Evolutionary conservation across 1,284 basidiomycete species (phyloP).

Genomic region (Termitomyces sp.): DNA sequence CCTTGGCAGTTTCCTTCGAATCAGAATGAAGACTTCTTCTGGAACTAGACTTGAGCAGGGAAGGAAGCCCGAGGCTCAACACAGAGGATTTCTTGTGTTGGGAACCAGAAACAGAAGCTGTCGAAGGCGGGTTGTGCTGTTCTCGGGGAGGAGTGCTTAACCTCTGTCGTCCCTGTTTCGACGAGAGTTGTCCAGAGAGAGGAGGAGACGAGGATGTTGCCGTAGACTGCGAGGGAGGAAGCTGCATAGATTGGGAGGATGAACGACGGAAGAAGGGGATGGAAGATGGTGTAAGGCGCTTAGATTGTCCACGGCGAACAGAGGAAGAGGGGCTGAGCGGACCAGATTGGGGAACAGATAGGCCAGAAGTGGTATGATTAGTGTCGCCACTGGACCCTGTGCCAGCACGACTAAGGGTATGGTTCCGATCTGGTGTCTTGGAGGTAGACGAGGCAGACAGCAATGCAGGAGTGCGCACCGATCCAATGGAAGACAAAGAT

Average conservation of each 20-base stretch:
- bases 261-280: slow-evolving; percentile 95
- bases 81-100: slow-evolving; percentile 74
- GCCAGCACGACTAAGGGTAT: slow-evolving; percentile 55
- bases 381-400: slow-evolving; percentile 71
- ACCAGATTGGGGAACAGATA: slow-evolving; percentile 43
- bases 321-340: slow-evolving; percentile 69
- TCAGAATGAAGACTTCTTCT: slow-evolving; percentile 74
- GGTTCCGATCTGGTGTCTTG: slow-evolving; percentile 45
- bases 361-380: slow-evolving; percentile 46
- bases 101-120: slow-evolving; percentile 48
- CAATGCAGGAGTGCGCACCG: slow-evolving; percentile 43
- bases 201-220: slow-evolving; percentile 51
- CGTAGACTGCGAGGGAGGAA: slow-evolving; percentile 36
- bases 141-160: slow-evolving; percentile 46
- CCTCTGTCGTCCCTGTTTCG: slow-evolving; percentile 38
- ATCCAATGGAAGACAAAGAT: slow-evolving; percentile 69
- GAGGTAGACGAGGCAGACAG: slow-evolving; percentile 25
- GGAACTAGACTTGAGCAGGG: slow-evolving; percentile 80
- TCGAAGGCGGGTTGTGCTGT: slow-evolving; percentile 45
- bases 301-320: slow-evolving; percentile 60
- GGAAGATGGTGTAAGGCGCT: slow-evolving; percentile 86
- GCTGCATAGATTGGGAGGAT: slow-evolving; percentile 82
- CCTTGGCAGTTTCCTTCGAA: slow-evolving; percentile 57
- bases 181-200: slow-evolving; percentile 35
- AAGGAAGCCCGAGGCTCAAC: slow-evolving; percentile 71